Evolutionary conservation across 768 basidiomycete species (phyloP), one percentile per base, ranked within the genome.

Genomic region (Suillus alpinus): DNA sequence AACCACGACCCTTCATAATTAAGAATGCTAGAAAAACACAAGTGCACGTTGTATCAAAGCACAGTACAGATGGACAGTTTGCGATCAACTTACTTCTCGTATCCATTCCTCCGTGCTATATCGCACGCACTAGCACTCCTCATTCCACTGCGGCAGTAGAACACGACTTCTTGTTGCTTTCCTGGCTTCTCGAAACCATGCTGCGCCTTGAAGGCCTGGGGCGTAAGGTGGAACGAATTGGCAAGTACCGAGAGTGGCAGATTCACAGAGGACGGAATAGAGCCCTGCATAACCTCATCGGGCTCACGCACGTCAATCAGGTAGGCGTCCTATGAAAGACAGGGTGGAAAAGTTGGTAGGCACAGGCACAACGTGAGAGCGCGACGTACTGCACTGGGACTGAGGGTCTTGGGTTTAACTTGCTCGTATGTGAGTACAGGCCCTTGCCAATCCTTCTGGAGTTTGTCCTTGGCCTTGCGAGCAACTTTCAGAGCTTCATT

Each of bases 221-320:
- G 69, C 16, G 71, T 69, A 41, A 91, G 71, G 65, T 85, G 80
- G 31, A 98, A 73, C 16, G 91, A 84, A 41, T 80, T 82, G 36
- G 84, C 78, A 43, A 98, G 81, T n/a, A 82, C 82, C 7, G 90
- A 88, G 41, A 98, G 83, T 5, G 95, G 95, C 20, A 98, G 74
- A 73, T 94, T 92, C 68, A 97, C 92, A 18, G 94, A 83, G 26
- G 93, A 94, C 6, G 95, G 95, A 63, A 98, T 96, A 71, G 89
- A 89, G 13, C 95, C 95, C 70, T 94, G 91, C 14, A 90, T 83
- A 47, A 94, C 91, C 72, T 97, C 95, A 65, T 92, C 86, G 1
- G 89, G 91, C 72, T 97, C 95, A 23, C 96, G 87, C n/a, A 98
- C 95, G 67, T 96, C 94, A 66, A 93, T 86, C 49, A 93, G 70